Evolutionary conservation across 805 yeast genomes (phyloP), one percentile per base, ranked within the genome.

Genomic region (Myxozyma melibiosi): DNA sequence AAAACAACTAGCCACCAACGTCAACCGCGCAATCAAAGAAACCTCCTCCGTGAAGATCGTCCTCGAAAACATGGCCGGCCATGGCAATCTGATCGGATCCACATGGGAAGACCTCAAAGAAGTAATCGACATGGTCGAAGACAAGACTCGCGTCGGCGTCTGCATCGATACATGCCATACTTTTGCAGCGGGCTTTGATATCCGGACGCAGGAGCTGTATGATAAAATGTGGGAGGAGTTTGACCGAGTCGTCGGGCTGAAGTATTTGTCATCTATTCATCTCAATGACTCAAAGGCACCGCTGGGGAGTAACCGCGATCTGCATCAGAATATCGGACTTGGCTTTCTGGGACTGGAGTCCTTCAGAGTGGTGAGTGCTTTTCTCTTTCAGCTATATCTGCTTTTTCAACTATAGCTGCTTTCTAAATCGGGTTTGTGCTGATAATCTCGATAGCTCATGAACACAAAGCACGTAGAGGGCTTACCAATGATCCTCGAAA

Each of bases 1-100:
- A 37, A 73, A 73, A 51, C 81, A 84, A 56, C 75, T 94, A 62
- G 98, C 98, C 0, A 76, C 77, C 24, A 86, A 86, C 64, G 84
- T 94, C 62, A 92, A 94, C 70, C 78, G 74, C 45, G 97, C 96
- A 4, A 85, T 88, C 47, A 72, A 73, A 25, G 83, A 82, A 55
- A 94, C 99, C 0, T 66, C 74, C 5, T 85, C 83, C 68, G 98
- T 94, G 31, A 91, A 86, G 67, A 84, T 94, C 42, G 95, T 94
- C 11, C 78, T 94, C 57, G 99, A 94, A 68, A 94, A 92, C 68
- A 94, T 94, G 99, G 97, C 99, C 1, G 99, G 99, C 8, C 95
- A 90, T 65, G 97, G 96, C 2, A 86, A 88, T 61, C 79, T 92
- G 58, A 86, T 94, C 40, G 99, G 98, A 0, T 85, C 92, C 2